phyloP scores from a whole-genome alignment of 2,329 filamentous ascomycete genomes.

The Ascosphaera pollenicola region DNA sequence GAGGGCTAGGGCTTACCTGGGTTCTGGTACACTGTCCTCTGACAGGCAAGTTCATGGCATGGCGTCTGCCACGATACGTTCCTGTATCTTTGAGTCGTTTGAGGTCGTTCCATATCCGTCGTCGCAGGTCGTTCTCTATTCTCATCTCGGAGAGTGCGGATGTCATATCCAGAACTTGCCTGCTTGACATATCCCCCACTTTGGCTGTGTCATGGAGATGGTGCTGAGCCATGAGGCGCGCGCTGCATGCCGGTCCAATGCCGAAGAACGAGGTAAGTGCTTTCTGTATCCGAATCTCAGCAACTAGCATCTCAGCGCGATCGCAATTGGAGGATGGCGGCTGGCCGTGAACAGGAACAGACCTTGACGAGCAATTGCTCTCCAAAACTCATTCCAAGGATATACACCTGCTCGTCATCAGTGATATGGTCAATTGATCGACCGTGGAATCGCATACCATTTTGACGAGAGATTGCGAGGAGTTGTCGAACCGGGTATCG shows the following conservation, averaged over 20 bases:
- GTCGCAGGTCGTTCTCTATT: constrained; percentile 70
- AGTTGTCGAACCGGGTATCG: too few relatives aligned
- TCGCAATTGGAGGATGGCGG: too few relatives aligned
- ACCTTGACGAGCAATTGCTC: constrained; percentile 69
- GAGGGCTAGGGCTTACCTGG: constrained; percentile 27
- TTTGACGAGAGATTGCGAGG: too few relatives aligned
- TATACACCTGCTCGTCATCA: too few relatives aligned
- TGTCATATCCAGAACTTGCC: constrained; percentile 61
- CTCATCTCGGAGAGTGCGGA: constrained; percentile 78
- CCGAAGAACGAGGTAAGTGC: constrained; percentile 70
- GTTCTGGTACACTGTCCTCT: constrained; percentile 73
- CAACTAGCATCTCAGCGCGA: too few relatives aligned
- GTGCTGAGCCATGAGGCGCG: constrained; percentile 66
- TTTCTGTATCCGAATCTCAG: constrained; percentile 12
- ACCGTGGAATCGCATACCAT: too few relatives aligned
- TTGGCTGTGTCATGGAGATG: constrained; percentile 68
- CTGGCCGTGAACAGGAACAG: constrained; percentile 18
- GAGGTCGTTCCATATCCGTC: constrained; percentile 67
- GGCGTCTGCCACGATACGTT: constrained; percentile 65
- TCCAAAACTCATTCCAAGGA: constrained; percentile 68
- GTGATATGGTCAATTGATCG: too few relatives aligned
- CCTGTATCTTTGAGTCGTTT: constrained; percentile 73
- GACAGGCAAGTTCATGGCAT: constrained; percentile 82
- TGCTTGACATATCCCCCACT: constrained; percentile 50
- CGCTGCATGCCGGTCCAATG: constrained; percentile 47